Conservation (phyloP, 176 grass and related monocot species). For the Oryza rufipogon region DNA sequence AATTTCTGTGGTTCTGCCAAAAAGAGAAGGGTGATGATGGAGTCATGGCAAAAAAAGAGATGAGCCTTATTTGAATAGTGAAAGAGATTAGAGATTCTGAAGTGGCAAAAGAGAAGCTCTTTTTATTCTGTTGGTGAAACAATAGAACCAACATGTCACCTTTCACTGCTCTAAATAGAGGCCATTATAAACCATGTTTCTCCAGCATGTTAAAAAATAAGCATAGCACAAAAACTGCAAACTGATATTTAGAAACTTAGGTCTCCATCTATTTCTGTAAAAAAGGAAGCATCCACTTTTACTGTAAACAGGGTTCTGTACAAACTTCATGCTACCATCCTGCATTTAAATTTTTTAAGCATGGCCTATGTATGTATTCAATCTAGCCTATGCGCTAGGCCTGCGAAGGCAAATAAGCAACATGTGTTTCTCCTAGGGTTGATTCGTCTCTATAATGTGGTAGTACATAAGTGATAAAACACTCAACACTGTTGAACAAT, state of each 20-base stretch:
- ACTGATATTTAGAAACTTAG: background rate
- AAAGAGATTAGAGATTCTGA: background rate
- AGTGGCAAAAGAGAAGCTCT: background rate
- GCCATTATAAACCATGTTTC: background rate
- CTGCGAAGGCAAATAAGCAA: background rate
- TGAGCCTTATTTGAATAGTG: background rate
- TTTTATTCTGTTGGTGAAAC: background rate
- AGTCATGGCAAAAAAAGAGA: background rate
- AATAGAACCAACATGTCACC: background rate
- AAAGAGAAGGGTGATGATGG: background rate
- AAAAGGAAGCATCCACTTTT: background rate
- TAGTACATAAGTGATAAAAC: background rate
- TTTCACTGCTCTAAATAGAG: slow-evolving; percentile 4
- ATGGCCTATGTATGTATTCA: background rate
- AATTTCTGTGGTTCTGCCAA: background rate
- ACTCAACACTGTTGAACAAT: background rate
- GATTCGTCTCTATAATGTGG: background rate
- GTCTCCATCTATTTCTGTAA: background rate
- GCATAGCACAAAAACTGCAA: background rate
- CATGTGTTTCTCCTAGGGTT: background rate
- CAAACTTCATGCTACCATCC: background rate
- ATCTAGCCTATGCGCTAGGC: background rate
- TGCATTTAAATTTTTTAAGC: background rate
- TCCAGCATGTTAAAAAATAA: background rate
- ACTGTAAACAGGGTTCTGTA: background rate